These are phyloP conservation scores for Chlamydomonas urium DNA, from an alignment of 139 green algal species.

Conservation along the genomic window DNA sequence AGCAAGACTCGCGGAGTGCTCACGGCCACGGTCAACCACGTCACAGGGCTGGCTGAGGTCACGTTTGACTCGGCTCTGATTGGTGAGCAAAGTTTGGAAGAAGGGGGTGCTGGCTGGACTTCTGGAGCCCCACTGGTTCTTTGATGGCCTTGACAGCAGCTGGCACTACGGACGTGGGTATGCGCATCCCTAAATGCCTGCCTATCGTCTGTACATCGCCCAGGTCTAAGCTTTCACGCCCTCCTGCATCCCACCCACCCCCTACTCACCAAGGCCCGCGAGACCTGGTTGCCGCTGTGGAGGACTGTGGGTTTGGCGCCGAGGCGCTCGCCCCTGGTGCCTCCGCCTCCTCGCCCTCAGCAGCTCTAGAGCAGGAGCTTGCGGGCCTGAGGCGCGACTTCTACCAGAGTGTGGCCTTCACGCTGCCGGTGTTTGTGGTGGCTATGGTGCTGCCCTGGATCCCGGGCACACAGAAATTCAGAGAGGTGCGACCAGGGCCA, in stretches of 20 bases:
- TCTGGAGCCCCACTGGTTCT: too few species aligned
- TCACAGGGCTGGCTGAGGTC: conserved; percentile 44
- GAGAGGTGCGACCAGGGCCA: background rate
- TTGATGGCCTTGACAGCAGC: too few species aligned
- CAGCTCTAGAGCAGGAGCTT: conserved; percentile 41
- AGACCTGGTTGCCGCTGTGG: conserved; percentile 48
- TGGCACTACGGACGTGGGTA: too few species aligned
- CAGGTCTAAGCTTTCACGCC: too few species aligned
- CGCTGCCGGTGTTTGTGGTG: conserved; percentile 84
- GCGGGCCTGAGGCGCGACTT: conserved; percentile 41
- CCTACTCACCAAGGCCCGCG: conserved; percentile 39
- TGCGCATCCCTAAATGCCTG: too few species aligned
- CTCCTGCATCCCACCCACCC: too few species aligned
- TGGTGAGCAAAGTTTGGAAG: too few species aligned
- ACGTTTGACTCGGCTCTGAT: conserved; percentile 28
- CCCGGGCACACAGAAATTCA: conserved; percentile 16
- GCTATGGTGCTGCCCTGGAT: conserved; percentile 78
- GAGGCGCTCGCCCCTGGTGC: conserved; percentile 8
- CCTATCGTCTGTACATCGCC: too few species aligned
- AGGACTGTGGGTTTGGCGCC: conserved; percentile 25
- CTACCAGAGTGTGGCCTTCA: conserved; percentile 61
- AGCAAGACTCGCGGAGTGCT: conserved; percentile 45
- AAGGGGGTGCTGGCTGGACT: too few species aligned
- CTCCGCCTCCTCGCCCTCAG: background rate
- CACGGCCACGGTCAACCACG: conserved; percentile 40